Evolutionary conservation across 495 filamentous ascomycete species (phyloP).

Genomic region (Schizothecium vesticola): DNA sequence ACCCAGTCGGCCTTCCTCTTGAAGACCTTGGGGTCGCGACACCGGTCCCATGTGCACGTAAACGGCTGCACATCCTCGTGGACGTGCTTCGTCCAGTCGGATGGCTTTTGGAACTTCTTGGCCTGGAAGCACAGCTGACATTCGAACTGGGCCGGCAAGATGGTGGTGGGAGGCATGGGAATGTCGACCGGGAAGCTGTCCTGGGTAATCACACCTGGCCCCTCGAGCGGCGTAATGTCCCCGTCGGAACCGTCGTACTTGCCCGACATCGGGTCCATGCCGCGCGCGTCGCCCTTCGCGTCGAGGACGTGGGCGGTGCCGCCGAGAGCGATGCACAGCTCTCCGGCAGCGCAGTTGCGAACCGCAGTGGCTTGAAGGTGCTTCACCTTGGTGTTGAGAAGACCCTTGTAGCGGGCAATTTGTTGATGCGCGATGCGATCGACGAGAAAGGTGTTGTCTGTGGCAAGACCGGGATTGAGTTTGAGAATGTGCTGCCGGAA

Average conservation of each 20-base stretch:
- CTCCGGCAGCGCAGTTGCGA: conserved; percentile 52
- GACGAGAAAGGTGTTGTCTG: conserved; percentile 55
- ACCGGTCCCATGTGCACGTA: conserved; percentile 84
- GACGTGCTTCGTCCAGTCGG: conserved; percentile 97
- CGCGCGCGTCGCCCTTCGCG: conserved; percentile 34
- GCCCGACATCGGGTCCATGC: conserved; percentile 35
- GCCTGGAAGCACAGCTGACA: conserved; percentile 86
- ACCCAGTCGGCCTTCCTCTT: conserved; percentile 99
- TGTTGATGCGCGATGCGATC: conserved; percentile 84
- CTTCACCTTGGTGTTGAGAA: conserved; percentile 67
- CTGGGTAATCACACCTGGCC: conserved; percentile 51
- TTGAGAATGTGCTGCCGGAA: conserved; percentile 71
- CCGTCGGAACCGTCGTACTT: conserved; percentile 57
- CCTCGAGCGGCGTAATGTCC: conserved; percentile 58
- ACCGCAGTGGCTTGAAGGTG: conserved; percentile 55
- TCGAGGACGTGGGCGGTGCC: conserved; percentile 47
- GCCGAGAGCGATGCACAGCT: conserved; percentile 60
- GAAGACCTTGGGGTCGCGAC: conserved; percentile 86
- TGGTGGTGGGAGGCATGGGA: conserved; percentile 71
- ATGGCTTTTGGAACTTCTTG: conserved; percentile 90
- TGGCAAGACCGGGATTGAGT: conserved; percentile 55
- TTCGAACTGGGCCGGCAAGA: conserved; percentile 85
- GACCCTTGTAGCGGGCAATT: conserved; percentile 67
- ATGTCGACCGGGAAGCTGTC: conserved; percentile 73
- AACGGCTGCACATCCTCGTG: conserved; percentile 95